Evolutionary conservation across 2,329 filamentous ascomycete species (phyloP).

Genomic region (Alternaria burnsii): DNA sequence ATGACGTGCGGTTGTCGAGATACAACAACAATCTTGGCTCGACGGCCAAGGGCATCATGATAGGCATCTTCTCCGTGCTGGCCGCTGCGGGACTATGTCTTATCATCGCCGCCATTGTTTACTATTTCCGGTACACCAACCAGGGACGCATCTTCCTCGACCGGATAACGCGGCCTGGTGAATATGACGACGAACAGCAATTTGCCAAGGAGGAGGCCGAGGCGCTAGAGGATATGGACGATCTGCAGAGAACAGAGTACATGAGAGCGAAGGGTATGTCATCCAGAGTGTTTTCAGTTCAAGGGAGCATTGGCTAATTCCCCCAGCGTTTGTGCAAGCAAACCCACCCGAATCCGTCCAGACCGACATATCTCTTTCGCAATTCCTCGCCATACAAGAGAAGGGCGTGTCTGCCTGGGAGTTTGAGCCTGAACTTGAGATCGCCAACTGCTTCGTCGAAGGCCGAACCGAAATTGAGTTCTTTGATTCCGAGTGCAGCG

Average conservation of each 20-base stretch:
- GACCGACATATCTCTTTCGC: conserved; percentile 96
- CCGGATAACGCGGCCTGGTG: conserved; percentile 88
- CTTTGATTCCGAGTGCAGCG: conserved; percentile 96
- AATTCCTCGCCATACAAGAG: conserved; percentile 98
- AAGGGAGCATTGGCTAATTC: conserved; percentile 15
- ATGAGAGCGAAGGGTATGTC: conserved; percentile 87
- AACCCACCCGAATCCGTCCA: conserved; percentile 95
- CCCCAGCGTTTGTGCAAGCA: conserved; percentile 84
- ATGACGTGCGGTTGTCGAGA: conserved; percentile 36
- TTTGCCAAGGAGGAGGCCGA: conserved; percentile 94
- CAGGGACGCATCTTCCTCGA: conserved; percentile 92
- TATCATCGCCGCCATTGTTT: conserved; percentile 80
- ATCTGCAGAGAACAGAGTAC: conserved; percentile 89
- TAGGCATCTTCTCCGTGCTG: conserved; percentile 93
- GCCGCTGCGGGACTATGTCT: conserved; percentile 88
- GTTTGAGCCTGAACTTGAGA: conserved; percentile 98
- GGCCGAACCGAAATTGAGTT: conserved; percentile 97
- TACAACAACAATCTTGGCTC: conserved; percentile 54
- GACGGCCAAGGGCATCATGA: conserved; percentile 82
- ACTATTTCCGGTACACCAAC: conserved; percentile 91
- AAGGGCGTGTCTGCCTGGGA: conserved; percentile 99
- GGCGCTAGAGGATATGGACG: conserved; percentile 94
- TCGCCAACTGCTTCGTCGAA: conserved; percentile 98
- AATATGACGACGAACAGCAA: conserved; percentile 97
- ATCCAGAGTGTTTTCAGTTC: too few relatives aligned